These are phyloP conservation scores for Phaeosphaeriaceae sp. DNA, from an alignment of 2,329 filamentous ascomycete species.

Conservation along the genomic window DNA sequence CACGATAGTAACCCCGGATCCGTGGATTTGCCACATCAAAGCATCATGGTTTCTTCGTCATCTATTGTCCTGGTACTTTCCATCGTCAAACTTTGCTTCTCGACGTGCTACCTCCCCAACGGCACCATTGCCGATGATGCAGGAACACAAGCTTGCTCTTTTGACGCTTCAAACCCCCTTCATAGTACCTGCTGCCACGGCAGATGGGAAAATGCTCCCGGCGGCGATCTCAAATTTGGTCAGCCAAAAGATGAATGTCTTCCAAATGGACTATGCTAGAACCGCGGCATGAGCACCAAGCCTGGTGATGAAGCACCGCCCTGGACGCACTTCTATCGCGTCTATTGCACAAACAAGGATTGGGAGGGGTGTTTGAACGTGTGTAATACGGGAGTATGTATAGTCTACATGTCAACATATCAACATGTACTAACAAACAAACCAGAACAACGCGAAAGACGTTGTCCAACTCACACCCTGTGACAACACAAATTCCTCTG, in stretches of 20 bases:
- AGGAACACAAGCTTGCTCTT: constrained; percentile 7
- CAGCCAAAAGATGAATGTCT: constrained; percentile 16
- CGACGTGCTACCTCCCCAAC: constrained; percentile 10
- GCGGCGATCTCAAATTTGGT: constrained; percentile 7
- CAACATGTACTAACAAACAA: not conserved
- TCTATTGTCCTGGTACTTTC: not conserved
- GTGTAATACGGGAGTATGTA: constrained; percentile 5
- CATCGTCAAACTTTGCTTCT: not conserved
- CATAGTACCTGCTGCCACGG: constrained; percentile 15
- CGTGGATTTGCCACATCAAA: too few relatives aligned
- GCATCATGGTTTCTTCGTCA: too few relatives aligned
- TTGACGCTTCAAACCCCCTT: constrained; percentile 2
- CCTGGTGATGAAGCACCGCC: not conserved
- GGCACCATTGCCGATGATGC: constrained; percentile 1
- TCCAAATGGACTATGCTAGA: constrained; percentile 20
- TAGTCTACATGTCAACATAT: not conserved
- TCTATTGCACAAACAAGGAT: constrained; percentile 14
- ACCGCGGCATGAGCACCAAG: constrained; percentile 3
- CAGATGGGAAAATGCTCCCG: constrained; percentile 11
- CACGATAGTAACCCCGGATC: too few relatives aligned
- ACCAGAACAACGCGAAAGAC: not conserved
- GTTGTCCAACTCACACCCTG: constrained; percentile 15
- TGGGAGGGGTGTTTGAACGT: constrained; percentile 15
- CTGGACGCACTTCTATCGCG: constrained; percentile 12
- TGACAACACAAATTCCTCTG: constrained; percentile 11